Base-by-base conservation (phyloP, 2,329 filamentous ascomycete genomes). In the Paraphoma sp. region DNA sequence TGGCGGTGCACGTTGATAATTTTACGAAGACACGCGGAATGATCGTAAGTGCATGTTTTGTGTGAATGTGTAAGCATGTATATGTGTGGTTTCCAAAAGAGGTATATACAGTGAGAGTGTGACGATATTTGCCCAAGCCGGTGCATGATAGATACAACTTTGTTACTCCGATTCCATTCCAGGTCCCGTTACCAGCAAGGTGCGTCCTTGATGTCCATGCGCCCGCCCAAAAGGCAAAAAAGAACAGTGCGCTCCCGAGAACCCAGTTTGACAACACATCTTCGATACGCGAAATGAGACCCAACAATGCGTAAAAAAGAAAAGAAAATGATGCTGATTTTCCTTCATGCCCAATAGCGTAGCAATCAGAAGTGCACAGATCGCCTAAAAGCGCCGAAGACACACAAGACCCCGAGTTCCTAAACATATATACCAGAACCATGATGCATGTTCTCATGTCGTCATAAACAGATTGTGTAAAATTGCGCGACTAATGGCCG, bases 401-500 rank as follows among this genome's bases (percentile, higher is more conserved):
- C 11, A 17, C 17, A 14, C 17, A 43, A 43, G 2, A 43, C 12
- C 10, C 9, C 10, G 8, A 10, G 17, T 16, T 16, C 43, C 10
- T 14, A 36, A 36, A 36, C 28, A 30, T 53, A 52, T 40, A 18
- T 40, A 44, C 36, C 56, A 51, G 52, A 61, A 53, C 56, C 56
- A 57, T 57, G 53, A 60, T 60, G 42, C 49, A 44, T 53, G 45
- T 57, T 43, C 33, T 53, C 60, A 58, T 69, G 50, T 70, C 61
- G 62, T 67, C 66, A 64, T 68, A 50, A 78, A 57, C 79, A 17
- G 23, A 23, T 23, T 23, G 23, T 23, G 5, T 3, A 44, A 45
- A 45, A 17, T 43, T 17, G 28, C n/a, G 41, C 46, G 31, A 23
- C 69, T 50, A 74, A 53, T 76, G 64, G 40, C 74, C 77, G 41